A percentile compares a stretch with the other conserved stretches of the same genome.
These are phyloP conservation scores for Trichoderma brevicompactum DNA, from an alignment of 2,329 filamentous ascomycete species.

Conservation along the genomic window DNA sequence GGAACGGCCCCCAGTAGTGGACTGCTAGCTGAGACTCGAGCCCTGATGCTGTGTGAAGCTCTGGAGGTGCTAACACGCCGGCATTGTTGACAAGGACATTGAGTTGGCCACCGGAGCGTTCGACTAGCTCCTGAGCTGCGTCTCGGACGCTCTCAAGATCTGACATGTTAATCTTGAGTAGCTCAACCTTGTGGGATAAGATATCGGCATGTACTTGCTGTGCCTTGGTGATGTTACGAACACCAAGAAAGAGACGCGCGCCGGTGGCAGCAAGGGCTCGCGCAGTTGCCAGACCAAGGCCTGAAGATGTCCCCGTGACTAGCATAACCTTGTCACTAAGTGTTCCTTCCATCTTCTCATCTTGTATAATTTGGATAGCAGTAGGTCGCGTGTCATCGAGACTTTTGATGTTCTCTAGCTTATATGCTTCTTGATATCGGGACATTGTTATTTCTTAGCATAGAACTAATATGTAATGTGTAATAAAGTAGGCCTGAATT, in stretches of 20 bases:
- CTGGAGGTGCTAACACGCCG: neutral
- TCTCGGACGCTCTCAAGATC: neutral
- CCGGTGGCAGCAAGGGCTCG: neutral
- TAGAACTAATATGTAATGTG: too few species aligned
- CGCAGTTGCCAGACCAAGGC: neutral
- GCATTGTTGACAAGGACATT: neutral
- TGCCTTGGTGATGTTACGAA: neutral
- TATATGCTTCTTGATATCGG: too few species aligned
- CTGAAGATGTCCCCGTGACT: neutral
- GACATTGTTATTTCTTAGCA: too few species aligned
- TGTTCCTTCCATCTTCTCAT: neutral
- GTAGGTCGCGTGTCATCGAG: neutral
- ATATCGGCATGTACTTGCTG: neutral
- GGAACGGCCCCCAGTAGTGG: too few species aligned
- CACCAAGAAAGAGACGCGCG: neutral
- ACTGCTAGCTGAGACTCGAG: too few species aligned
- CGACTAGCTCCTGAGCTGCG: neutral
- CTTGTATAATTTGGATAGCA: neutral
- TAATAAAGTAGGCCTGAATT: too few species aligned
- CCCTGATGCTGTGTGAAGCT: too few species aligned
- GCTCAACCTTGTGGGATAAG: neutral
- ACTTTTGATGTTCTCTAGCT: neutral
- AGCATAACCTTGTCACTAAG: neutral
- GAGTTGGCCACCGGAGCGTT: neutral
- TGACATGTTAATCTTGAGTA: neutral